Base-by-base conservation (phyloP, 2,329 filamentous ascomycete species). In the Penicillium sp. region DNA sequence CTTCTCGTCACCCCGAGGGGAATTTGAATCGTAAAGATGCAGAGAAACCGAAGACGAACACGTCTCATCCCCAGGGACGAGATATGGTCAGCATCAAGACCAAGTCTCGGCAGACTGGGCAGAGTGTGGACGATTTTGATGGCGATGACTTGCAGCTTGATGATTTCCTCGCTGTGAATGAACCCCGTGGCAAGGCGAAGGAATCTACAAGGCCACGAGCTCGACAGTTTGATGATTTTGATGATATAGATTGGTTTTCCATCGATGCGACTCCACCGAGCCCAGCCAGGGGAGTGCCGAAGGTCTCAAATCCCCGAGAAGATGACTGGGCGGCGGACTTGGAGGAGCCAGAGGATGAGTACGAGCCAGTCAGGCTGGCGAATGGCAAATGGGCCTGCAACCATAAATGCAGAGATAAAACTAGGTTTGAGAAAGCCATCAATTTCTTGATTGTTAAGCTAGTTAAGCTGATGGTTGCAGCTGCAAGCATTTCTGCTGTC, bases 331-430 rank as follows among this genome's bases (percentile, higher is more conserved):
- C 59, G 33, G 31, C 58, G 45, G 46, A 54, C 25, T 61, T 57
- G 47, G 51, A 53, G 2, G 38, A 61, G 8, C 51, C 57, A 23
- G 53, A 54, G 3, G 63, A 68, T 5, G 49, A 60, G 6, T 64
- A 66, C 35, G 74, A 81, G 47, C 81, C 85, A 5, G 70, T 75
- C 1, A 81, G 80, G 64, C 81, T 92, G 60, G 73, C 79, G 0
- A 93, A 90, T 67, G 89, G 89, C 0, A 89, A 82, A 67, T 93
- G 87, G 85, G 81, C 82, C 37, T 93, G 90, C 73, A 88, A 88
- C 57, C 90, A 93, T 68, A 73, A 73, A 19, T 93, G 90, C 75
- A 85, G 83, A 65, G 79, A 87, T 63, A 86, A 84, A 64, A 76
- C 71, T 40, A 74, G 69, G 76, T 79, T 67, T 56, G 64, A 5